Conservation (phyloP, 1,284 basidiomycete genomes). For the Heliocybe sulcata region DNA sequence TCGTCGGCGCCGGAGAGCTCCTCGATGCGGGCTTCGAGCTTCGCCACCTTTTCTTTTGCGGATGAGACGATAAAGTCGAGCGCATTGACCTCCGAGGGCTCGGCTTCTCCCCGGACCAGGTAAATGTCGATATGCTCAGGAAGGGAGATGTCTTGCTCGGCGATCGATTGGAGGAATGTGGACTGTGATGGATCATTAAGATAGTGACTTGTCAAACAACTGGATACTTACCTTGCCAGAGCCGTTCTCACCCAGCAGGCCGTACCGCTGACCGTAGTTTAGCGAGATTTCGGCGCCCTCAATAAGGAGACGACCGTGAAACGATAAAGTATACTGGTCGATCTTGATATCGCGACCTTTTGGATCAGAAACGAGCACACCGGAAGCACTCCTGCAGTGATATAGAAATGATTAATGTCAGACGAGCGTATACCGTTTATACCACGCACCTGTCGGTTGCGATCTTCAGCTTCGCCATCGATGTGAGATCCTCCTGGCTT, state of each 20-base stretch:
- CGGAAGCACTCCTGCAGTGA: conserved; percentile 67
- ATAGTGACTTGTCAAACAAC: conserved; percentile 12
- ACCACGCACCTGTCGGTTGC: conserved; percentile 81
- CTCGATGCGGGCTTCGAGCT: conserved; percentile 92
- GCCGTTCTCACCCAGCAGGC: conserved; percentile 94
- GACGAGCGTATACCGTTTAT: neutral
- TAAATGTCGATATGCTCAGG: conserved; percentile 97
- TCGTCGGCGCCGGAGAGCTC: conserved; percentile 87
- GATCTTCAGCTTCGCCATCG: conserved; percentile 84
- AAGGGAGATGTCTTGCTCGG: conserved; percentile 91
- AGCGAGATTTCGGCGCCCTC: conserved; percentile 84
- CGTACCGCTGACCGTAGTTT: conserved; percentile 96
- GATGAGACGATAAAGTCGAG: conserved; percentile 94
- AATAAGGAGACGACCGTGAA: conserved; percentile 93
- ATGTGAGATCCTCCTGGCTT: conserved; percentile 62
- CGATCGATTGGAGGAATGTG: conserved; percentile 56
- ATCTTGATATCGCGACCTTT: conserved; percentile 98
- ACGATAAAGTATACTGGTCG: conserved; percentile 92
- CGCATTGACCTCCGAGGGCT: conserved; percentile 94
- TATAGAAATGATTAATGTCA: neutral
- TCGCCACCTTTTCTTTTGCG: conserved; percentile 92
- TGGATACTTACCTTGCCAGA: conserved; percentile 80
- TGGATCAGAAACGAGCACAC: conserved; percentile 88
- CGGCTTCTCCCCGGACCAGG: conserved; percentile 92
- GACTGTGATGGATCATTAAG: conserved; percentile 25